These are phyloP conservation scores for Backusella mclennaniae DNA, from an alignment of 192 early-diverging fungal species.

Conservation along the genomic window DNA sequence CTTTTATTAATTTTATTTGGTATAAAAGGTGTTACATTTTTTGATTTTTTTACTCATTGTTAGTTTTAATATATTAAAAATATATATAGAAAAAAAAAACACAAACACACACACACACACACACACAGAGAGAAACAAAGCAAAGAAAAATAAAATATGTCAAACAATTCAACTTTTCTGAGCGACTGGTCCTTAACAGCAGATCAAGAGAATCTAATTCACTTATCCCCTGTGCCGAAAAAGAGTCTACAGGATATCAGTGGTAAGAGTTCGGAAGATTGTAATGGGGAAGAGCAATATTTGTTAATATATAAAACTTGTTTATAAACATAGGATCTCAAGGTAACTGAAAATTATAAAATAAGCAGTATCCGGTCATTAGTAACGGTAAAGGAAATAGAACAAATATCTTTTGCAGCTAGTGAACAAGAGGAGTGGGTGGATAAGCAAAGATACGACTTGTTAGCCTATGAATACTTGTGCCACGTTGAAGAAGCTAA, in stretches of 20 bases:
- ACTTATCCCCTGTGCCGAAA: neutral
- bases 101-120: too few species aligned
- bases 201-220: neutral
- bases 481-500: constrained; percentile 99
- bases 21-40: neutral
- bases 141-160: neutral
- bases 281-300: neutral
- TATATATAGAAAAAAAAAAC: constrained; percentile 3
- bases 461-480: constrained; percentile 99
- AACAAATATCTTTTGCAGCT: constrained; percentile 1
- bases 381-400: constrained; percentile 38
- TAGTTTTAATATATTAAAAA: neutral
- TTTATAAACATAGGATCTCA: neutral
- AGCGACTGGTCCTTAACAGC: neutral
- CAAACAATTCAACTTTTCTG: neutral
- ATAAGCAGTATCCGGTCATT: neutral
- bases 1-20: neutral
- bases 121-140: neutral
- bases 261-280: neutral
- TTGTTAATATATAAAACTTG: neutral
- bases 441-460: constrained; percentile 80
- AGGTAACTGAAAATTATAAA: neutral
- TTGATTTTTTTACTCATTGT: neutral
- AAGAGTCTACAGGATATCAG: neutral
- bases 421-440: constrained; percentile 24